Percentiles rank a stretch among this genome's conserved stretches.
Conservation (phyloP, 2,329 filamentous ascomycete genomes). For the Exserohilum turcica region DNA sequence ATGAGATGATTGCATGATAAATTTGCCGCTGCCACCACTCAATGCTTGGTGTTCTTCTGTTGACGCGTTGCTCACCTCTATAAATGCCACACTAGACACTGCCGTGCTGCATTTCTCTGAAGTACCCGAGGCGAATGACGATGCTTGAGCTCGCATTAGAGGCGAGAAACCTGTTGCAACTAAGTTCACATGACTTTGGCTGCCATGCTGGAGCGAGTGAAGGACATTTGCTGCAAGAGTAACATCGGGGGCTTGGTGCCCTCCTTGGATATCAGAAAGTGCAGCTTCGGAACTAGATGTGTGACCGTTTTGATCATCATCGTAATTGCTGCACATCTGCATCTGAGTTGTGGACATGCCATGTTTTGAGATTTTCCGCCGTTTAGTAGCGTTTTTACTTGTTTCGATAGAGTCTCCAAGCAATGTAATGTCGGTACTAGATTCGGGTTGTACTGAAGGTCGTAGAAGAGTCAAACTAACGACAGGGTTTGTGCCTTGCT, state of each 20-base stretch:
- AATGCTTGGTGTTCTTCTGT: not conserved
- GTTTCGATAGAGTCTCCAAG: not conserved
- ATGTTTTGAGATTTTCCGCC: conserved; percentile 1
- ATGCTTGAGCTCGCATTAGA: not conserved
- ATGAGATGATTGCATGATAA: not conserved
- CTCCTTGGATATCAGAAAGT: not conserved
- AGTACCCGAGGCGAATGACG: not conserved
- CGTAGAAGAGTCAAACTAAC: not conserved
- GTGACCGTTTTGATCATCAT: not conserved
- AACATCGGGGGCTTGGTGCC: not conserved
- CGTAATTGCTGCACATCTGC: not conserved
- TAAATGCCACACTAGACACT: not conserved
- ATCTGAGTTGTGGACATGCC: not conserved
- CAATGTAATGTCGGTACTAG: not conserved
- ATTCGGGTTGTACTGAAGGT: not conserved
- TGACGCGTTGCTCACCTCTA: conserved; percentile 1
- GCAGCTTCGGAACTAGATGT: not conserved
- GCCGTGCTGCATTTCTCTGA: not conserved
- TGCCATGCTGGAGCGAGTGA: not conserved
- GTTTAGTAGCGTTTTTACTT: not conserved
- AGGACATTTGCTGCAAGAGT: not conserved
- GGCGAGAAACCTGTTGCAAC: not conserved
- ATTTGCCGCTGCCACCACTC: not conserved
- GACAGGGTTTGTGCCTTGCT: not conserved
- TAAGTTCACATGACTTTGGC: not conserved